Base-by-base conservation (phyloP, 257 asterid genomes). In the Avicennia marina region DNA sequence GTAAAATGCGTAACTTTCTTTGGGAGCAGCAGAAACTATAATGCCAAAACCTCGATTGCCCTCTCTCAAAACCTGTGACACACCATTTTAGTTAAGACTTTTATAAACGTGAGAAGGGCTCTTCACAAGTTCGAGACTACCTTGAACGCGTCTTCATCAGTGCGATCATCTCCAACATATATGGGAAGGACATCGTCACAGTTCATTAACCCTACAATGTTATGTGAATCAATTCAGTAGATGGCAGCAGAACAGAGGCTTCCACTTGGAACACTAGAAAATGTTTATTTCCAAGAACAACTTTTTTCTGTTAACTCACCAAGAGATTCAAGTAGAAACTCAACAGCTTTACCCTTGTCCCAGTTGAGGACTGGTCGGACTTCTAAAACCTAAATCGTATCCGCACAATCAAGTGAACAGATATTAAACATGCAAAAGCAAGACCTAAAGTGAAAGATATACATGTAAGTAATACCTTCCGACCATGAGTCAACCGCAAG, bases 61-160 rank as follows among this genome's bases (percentile, higher is more conserved):
- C 72, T 72, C 86, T 77, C 82, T 75, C 74, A 90, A 55, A 22
- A 90, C 81, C 98, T 90, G 83, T 20, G 27, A 47, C 24, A 49
- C 6, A 4, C 11, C 24, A 17, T 7, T 44, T 25, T 42, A 21
- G 40, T 48, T 40, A 40, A 57, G 56, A 53, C 36, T 24, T 62
- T 3, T 20, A n/a, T n/a, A n/a, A n/a, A n/a, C n/a, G n/a, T n/a
- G n/a, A n/a, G n/a, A n/a, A n/a, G n/a, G n/a, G n/a, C n/a, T n/a
- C n/a, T n/a, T n/a, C n/a, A n/a, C n/a, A n/a, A n/a, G n/a, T 22
- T 47, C 18, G 20, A 20, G 70, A 27, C 21, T 75, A 82, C 98
- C 98, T 87, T 90, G 61, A 90, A 90, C 68, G 98, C 98, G 59
- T 90, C 98, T 75, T 90, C 98, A 53, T 90, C 98, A 1, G 98